These are phyloP conservation scores for Parastagonospora nodorum DNA, from an alignment of 2,329 filamentous ascomycete genomes.

Conservation along the genomic window DNA sequence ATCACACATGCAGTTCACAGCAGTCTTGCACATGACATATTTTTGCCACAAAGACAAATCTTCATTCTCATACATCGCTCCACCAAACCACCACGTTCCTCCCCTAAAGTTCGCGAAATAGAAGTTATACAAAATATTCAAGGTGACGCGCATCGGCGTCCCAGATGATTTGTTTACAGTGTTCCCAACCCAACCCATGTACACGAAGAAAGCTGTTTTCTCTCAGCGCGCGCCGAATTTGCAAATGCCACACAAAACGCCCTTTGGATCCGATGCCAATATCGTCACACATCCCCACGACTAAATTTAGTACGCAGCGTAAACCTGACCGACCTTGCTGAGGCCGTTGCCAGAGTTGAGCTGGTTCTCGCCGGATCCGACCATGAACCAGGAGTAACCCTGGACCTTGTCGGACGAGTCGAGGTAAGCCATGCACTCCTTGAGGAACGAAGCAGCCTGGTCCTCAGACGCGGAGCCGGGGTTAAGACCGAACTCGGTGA, in stretches of 20 bases:
- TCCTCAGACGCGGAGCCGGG: conserved; percentile 32
- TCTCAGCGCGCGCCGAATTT: conserved; percentile 4
- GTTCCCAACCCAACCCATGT: conserved; percentile 2
- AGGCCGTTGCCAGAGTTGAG: conserved; percentile 32
- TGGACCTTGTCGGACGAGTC: conserved; percentile 35
- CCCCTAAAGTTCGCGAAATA: conserved; percentile 1
- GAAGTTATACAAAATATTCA: conserved; percentile 14
- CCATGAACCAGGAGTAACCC: conserved; percentile 48
- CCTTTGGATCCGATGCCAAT: background rate
- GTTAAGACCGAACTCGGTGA: conserved; percentile 47
- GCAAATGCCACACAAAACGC: conserved; percentile 3
- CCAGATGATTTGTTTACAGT: conserved; percentile 1
- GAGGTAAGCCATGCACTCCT: conserved; percentile 40
- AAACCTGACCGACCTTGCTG: conserved; percentile 30
- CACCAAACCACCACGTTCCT: conserved; percentile 14
- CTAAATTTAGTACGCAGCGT: conserved; percentile 15
- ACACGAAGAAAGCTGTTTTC: conserved; percentile 3
- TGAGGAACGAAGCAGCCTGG: conserved; percentile 42
- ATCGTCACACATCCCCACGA: background rate
- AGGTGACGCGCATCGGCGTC: conserved; percentile 7
- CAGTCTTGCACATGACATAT: too few species aligned
- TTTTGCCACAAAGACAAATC: background rate
- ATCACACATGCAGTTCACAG: too few species aligned
- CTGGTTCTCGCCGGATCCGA: conserved; percentile 37
- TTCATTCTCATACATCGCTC: conserved; percentile 4